These are phyloP conservation scores for Coemansia sp. DNA, from an alignment of 192 early-diverging fungal species.

Conservation along the genomic window DNA sequence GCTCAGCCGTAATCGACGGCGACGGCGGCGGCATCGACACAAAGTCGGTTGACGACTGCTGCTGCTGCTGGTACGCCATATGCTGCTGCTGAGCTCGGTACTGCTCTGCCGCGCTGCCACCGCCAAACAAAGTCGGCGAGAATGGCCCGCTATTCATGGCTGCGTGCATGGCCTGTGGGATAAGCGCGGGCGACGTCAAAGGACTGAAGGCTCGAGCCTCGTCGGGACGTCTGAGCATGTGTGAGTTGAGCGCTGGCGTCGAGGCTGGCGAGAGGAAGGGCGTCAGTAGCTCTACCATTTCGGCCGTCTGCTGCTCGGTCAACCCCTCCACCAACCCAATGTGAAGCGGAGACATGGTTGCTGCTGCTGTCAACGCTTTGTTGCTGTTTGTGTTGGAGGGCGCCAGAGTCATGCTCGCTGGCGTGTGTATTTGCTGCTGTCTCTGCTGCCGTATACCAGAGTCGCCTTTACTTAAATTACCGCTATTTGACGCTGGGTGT, in stretches of 20 bases:
- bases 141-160: constrained; percentile 1
- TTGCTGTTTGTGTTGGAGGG: background rate
- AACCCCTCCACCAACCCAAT: constrained; percentile 26
- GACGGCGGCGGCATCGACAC: constrained; percentile 44
- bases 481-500: background rate
- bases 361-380: background rate
- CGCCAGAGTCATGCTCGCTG: constrained; percentile 7
- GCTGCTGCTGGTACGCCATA: constrained; percentile 6
- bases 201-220: constrained; percentile 29
- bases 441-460: background rate
- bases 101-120: background rate
- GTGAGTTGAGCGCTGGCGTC: constrained; percentile 18
- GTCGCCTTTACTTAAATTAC: background rate
- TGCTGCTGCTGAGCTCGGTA: background rate
- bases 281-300: constrained; percentile 47
- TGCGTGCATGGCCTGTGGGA: constrained; percentile 17
- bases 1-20: constrained; percentile 45
- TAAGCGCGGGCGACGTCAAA: constrained; percentile 41
- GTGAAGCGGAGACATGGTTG: constrained; percentile 21
- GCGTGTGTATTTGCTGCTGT: constrained; percentile 7
- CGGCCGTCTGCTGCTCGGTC: constrained; percentile 45
- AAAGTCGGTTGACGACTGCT: background rate
- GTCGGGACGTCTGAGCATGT: background rate
- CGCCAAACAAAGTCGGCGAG: background rate
- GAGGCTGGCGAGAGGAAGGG: constrained; percentile 44